Evolutionary conservation across 2,329 filamentous ascomycete genomes (phyloP), one percentile per base, ranked within the genome.

Genomic region (Aspergillus eucalypticola): DNA sequence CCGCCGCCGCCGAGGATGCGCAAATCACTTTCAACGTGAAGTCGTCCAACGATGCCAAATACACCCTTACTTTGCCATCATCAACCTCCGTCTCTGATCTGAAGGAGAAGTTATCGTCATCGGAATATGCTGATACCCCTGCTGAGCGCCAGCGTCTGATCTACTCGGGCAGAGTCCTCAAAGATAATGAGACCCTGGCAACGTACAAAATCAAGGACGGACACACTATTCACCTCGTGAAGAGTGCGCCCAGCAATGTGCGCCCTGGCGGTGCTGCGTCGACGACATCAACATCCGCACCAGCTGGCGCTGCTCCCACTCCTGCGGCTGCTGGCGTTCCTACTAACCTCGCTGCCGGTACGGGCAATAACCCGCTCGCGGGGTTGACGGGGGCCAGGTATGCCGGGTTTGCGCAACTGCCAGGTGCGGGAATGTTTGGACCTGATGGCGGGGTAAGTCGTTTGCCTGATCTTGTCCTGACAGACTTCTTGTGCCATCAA

Each of bases 11-110:
- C 58, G 84, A 86, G 70, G 91, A 93, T 72, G 81, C 88, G 71
- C 88, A 93, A 71, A 81, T 99, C 80, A 96, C 91, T 76, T 98
- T 99, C 86, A 95, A 92, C 81, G 89, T 99, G 79, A 99, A 98
- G 83, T 91, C 91, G n/a, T 93, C 92, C n/a, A 90, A 88, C 69
- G 93, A 97, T 74, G 88, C 86, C 75, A 92, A 90, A 76, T 93
- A 92, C 73, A 88, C 86, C 55, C 82, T 99, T 74, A 96, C 92
- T 59, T 88, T 98, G 72, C 79, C 90, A 60, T 84, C 90, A 66
- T 85, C 86, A 38, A 91, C 89, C 52, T 90, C 89, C 7, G 89
- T 98, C 46, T 83, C 86, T 59, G 92, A 97, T 63, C 85, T 99
- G 69, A 99, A 99, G 84, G 86, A 85, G 64, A 96, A 94, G 82